Base-by-base conservation (phyloP, 2,329 filamentous ascomycete species). In the Fusarium sarcochroum region DNA sequence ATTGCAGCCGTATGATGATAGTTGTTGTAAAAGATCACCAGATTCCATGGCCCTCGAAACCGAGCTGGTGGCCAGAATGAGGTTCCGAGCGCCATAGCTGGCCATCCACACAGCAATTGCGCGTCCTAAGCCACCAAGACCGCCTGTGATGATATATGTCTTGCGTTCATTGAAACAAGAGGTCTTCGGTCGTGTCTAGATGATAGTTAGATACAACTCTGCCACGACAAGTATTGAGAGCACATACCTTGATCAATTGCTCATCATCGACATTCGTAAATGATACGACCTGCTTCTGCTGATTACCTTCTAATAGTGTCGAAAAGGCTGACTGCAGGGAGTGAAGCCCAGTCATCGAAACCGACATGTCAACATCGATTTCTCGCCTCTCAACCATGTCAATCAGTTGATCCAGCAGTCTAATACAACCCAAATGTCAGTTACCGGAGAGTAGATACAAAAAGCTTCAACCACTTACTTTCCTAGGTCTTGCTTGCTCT, bases 51-150 rank as follows among this genome's bases (percentile, higher is more conserved):
- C 69, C 3, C 48, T 60, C 0, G 52, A 30, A 13, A 72, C 57
- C 7, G 69, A 72, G 41, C 69, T 72, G 18, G 69, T 72, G 9
- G 67, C 69, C 9, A 72, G 41, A n/a, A 72, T 45, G 32, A 72
- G 58, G 47, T 62, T 55, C 3, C 58, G 70, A 44, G 70, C 70
- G 17, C 70, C 70, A 15, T 72, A 71, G 45, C 70, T 72, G 3
- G 70, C 70, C 70, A 72, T 72, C 70, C 70, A 72, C 6, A 72
- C 55, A 4, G 70, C 70, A 18, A 72, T 69, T 5, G 70, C 67
- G 7, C 70, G 70, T 15, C 70, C 70, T 5, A 72, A 48, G 9
- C 70, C 70, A 51, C 70, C 70, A 25, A 72, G 70, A 20, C 70
- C 70, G 1, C 70, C 70, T 38, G 70, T 72, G 21, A 72, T 72